These are phyloP conservation scores for Calonectria multiphialidica DNA, from an alignment of 2,329 filamentous ascomycete species.

Conservation along the genomic window DNA sequence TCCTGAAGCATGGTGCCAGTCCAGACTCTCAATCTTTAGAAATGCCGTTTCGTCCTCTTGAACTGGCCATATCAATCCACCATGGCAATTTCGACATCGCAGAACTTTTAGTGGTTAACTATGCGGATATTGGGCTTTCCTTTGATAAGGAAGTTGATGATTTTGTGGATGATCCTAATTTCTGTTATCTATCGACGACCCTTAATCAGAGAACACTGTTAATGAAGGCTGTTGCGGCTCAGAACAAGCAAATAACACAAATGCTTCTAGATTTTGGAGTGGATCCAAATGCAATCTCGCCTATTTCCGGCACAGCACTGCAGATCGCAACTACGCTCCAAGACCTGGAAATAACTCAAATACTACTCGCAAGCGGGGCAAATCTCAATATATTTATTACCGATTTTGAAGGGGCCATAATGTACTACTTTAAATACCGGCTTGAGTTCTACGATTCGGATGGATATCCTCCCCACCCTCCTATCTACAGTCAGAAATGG, in stretches of 20 bases:
- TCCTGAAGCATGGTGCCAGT: background rate
- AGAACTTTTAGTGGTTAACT: background rate
- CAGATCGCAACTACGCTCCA: background rate
- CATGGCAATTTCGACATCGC: background rate
- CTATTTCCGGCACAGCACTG: background rate
- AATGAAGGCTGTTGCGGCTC: background rate
- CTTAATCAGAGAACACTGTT: background rate
- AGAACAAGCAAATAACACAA: background rate
- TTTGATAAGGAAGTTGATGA: too few species aligned
- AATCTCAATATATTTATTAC: background rate
- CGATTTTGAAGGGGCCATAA: too few species aligned
- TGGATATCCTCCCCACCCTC: too few species aligned
- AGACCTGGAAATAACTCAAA: background rate
- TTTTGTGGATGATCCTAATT: too few species aligned
- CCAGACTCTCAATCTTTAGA: background rate
- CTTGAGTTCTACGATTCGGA: too few species aligned
- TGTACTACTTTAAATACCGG: too few species aligned
- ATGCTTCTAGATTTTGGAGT: background rate
- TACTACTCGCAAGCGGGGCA: background rate
- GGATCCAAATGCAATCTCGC: background rate
- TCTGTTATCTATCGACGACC: too few species aligned
- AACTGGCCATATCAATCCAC: background rate
- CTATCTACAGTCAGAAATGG: too few species aligned
- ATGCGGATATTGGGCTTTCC: background rate
- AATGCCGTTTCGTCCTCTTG: background rate